Evolutionary conservation across 2,329 filamentous ascomycete species (phyloP).

Genomic region (Chaetomiaceae sp.): DNA sequence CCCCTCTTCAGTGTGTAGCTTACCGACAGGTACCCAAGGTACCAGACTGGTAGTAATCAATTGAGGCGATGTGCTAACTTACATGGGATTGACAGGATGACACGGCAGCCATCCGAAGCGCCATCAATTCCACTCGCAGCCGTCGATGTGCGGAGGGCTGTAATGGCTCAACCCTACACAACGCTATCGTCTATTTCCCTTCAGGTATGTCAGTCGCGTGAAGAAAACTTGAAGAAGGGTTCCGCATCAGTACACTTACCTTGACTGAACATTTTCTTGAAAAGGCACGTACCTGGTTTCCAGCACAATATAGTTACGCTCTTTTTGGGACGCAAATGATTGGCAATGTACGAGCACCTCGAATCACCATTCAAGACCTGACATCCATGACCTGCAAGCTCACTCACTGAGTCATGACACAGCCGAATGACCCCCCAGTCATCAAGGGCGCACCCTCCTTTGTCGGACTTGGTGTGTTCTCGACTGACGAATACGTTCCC

Average conservation of each 20-base stretch:
- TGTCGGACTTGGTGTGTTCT: slow-evolving; percentile 13
- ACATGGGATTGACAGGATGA: not conserved
- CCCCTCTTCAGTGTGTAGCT: too few relatives aligned
- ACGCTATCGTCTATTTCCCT: not conserved
- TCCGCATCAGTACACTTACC: not conserved
- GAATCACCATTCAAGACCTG: too few relatives aligned
- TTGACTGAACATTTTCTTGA: not conserved
- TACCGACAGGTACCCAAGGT: too few relatives aligned
- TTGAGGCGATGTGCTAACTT: too few relatives aligned
- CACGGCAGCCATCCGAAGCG: not conserved
- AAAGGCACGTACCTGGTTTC: not conserved
- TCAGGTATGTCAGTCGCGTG: not conserved
- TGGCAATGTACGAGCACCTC: too few relatives aligned
- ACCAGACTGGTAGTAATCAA: too few relatives aligned
- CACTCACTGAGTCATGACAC: not conserved
- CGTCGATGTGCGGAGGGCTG: too few relatives aligned
- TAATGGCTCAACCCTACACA: not conserved
- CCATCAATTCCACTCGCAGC: not conserved
- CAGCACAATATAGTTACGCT: not conserved
- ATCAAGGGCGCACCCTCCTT: not conserved
- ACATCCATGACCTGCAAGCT: not conserved
- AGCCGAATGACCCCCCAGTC: not conserved
- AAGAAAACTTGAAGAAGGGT: not conserved
- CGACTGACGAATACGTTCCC: slow-evolving; percentile 11
- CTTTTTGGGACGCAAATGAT: too few relatives aligned